Conservation (phyloP, 2,329 filamentous ascomycete species). For the Ceratocystis papillata region DNA sequence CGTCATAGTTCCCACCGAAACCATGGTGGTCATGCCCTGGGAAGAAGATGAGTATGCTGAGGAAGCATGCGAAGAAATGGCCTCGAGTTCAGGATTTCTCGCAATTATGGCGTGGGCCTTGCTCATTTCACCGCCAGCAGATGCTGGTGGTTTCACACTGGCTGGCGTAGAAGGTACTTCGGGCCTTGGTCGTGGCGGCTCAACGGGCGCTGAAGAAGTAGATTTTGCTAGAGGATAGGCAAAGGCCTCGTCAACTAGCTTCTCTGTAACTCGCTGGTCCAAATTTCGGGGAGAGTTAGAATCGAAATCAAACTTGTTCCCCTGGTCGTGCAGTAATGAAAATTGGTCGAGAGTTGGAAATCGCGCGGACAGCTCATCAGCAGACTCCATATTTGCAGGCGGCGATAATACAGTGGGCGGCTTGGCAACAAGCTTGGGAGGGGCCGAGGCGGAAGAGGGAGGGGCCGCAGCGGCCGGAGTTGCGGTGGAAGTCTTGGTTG, state of each 20-base stretch:
- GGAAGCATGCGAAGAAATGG: conserved; percentile 38
- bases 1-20: conserved; percentile 74
- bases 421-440: conserved; percentile 3
- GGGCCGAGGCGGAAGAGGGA: background rate
- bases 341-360: conserved; percentile 94
- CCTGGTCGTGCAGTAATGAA: conserved; percentile 73
- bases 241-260: conserved; percentile 78
- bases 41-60: conserved; percentile 30
- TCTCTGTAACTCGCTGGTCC: conserved; percentile 59
- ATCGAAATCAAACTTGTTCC: conserved; percentile 75
- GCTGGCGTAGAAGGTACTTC: background rate
- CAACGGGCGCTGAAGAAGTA: conserved; percentile 28
- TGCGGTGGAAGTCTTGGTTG: conserved; percentile 35
- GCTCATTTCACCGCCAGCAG: conserved; percentile 41
- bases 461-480: background rate
- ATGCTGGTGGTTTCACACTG: conserved; percentile 29
- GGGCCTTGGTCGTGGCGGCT: background rate
- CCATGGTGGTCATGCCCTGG: conserved; percentile 27
- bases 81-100: conserved; percentile 50
- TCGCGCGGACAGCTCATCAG: conserved; percentile 70
- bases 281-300: conserved; percentile 44
- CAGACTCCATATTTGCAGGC: conserved; percentile 30
- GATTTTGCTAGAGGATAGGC: conserved; percentile 35
- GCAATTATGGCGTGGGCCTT: conserved; percentile 54
- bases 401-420: conserved; percentile 14